Evolutionary conservation across 306 rosid species (phyloP), one percentile per base, ranked within the genome.

Genomic region (Rosa lucieae): DNA sequence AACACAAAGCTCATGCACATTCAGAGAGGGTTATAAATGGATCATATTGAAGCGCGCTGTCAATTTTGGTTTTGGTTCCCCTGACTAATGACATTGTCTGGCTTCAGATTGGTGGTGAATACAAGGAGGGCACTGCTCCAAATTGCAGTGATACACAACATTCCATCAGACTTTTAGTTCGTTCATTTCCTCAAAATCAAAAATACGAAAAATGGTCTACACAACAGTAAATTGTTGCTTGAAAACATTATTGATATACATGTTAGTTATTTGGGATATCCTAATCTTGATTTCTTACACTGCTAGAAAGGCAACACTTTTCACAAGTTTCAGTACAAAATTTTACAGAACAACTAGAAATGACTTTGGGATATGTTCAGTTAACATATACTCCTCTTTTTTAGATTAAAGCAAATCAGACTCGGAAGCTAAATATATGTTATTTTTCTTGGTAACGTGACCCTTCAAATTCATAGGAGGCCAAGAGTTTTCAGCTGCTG

Each of bases 401-500:
- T 48, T 12, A 3, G 48, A 46, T 17, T 11, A 35, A 73, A 23
- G 44, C 10, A 47, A 40, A 40, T 20, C 68, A 78, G 52, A 20
- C 74, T 62, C 72, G 26, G 66, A 82, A 69, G 83, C 65, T 80
- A 76, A 75, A 73, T 55, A 68, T 70, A 48, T 29, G 72, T 82
- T 74, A 78, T 83, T 86, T 74, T 85, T 66, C 70, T 77, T 80
- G 75, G 73, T 53, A 73, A 77, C 73, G 53, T 56, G 77, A 81
- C 80, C 80, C 70, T 80, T 80, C 49, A 72, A 70, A 32, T 20
- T 88, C 87, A 95, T 56, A 95, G 81, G 74, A 95, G 97, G 78
- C 98, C 99, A 65, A 95, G 92, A 42, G 92, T 77, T 85, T 92
- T 92, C 81, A 95, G 90, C 85, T 95, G 99, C 81, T 95, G 98